Evolutionary conservation across 768 basidiomycete genomes (phyloP).

Genomic region (Dendrothele bispora): DNA sequence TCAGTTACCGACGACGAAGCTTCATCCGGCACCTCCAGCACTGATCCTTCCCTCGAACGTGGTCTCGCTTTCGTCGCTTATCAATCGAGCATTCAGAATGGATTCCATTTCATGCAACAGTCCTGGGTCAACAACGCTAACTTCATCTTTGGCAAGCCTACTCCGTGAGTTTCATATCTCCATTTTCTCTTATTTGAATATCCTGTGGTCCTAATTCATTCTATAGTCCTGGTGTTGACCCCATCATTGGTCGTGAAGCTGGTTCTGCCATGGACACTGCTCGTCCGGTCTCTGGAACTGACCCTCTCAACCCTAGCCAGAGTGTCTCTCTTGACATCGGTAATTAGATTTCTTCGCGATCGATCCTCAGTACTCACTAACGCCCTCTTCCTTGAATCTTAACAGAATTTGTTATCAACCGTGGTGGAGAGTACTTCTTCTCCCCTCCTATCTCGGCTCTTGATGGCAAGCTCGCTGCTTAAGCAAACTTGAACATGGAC

Average conservation of each 20-base stretch:
- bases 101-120: slow-evolving; percentile 16
- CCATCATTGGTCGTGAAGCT: slow-evolving; percentile 9
- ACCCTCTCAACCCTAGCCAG: slow-evolving; percentile 3
- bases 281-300: slow-evolving; percentile 6
- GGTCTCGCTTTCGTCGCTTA: slow-evolving; percentile 14
- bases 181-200: background rate
- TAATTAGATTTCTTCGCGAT: background rate
- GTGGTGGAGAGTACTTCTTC: slow-evolving; percentile 32
- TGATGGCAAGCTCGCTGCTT: background rate
- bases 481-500: too few relatives aligned
- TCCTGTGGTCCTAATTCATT: background rate
- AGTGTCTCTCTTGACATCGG: slow-evolving; percentile 7
- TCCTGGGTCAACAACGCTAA: slow-evolving; percentile 13
- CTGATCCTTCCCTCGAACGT: slow-evolving; percentile 4
- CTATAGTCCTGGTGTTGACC: slow-evolving; percentile 8
- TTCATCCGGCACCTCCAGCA: background rate
- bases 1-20: slow-evolving; percentile 8
- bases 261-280: background rate
- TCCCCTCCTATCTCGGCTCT: slow-evolving; percentile 28
- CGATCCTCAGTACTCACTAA: background rate
- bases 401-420: slow-evolving; percentile 21
- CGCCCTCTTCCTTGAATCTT: background rate
- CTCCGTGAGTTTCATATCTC: background rate
- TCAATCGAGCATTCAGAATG: slow-evolving; percentile 12
- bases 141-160: background rate